A percentile compares a stretch with the other conserved stretches of the same genome.
phyloP scores from a whole-genome alignment of 345 rosid species.

The Pseudoturritis turrita region DNA sequence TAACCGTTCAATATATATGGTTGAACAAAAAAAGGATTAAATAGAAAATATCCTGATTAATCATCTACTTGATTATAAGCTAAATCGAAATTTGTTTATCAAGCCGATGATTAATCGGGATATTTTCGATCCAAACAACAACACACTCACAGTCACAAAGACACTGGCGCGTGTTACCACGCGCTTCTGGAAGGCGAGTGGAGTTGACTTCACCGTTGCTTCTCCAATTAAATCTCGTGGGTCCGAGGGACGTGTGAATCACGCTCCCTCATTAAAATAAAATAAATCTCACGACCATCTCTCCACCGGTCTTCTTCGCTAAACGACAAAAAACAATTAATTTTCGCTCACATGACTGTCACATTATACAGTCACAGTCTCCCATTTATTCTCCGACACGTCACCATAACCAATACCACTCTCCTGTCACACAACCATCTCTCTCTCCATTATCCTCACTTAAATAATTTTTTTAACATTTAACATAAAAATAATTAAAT shows the following conservation, averaged over 20 bases:
- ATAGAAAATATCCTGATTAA: too few species aligned
- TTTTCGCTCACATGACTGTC: conserved; percentile 29
- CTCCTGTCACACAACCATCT: conserved; percentile 9
- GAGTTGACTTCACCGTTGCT: conserved; percentile 20
- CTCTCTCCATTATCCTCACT: conserved; percentile 17
- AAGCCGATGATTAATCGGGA: too few species aligned
- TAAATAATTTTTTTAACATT: background rate
- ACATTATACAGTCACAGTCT: background rate
- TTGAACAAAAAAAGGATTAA: too few species aligned
- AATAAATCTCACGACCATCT: background rate
- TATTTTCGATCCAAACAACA: too few species aligned
- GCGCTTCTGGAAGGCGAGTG: conserved; percentile 3
- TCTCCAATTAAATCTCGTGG: conserved; percentile 15
- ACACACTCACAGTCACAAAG: background rate
- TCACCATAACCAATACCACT: background rate
- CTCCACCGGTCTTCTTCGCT: conserved; percentile 1
- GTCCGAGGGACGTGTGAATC: background rate
- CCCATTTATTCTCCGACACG: conserved; percentile 23
- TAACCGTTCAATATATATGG: too few species aligned
- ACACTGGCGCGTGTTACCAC: background rate
- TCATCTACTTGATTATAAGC: too few species aligned
- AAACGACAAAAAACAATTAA: conserved; percentile 14
- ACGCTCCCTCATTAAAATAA: conserved; percentile 11
- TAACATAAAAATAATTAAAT: background rate
- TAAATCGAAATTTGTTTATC: too few species aligned